Base-by-base conservation (phyloP, 2,329 filamentous ascomycete genomes). In the Ophiosphaerella korrae region DNA sequence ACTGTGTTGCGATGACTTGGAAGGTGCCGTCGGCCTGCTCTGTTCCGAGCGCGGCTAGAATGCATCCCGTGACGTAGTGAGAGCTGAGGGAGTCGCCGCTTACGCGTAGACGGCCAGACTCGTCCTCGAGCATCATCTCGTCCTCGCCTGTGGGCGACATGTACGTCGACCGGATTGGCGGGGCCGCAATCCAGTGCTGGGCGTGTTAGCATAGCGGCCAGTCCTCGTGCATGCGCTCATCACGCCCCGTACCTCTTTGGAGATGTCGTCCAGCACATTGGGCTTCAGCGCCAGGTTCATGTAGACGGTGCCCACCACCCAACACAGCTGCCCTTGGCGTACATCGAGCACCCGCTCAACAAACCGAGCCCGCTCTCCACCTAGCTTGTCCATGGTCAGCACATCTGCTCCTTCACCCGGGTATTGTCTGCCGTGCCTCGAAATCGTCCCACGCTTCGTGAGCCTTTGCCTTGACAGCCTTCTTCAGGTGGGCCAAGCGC, bases 261-360 rank as follows among this genome's bases (percentile, higher is more conserved):
- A 88, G 36, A 99, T 89, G 64, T 99, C 94, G 52, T 97, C 92
- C 31, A 99, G 78, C 71, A 99, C 93, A 68, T 95, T 96, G 1
- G 95, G 94, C 77, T 99, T 99, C 66, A 97, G 75, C 2, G 89
- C 85, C 90, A 99, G 92, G 58, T 97, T 91, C 88, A 97, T 96
- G 73, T 96, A 99, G 29, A 97, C 86, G 0, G 94, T 99, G 13
- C 95, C 94, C 0, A 88, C 83, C 13, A 99, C 89, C 92, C 93
- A 99, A 77, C 93, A 97, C 32, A 97, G 79, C 76, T 97, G 87
- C 57, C 94, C 94, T 77, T 97, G 94, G 53, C 93, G 86, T 44
- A 99, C 94, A 75, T 99, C 93, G 26, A 99, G 82, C 52, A 99
- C 94, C 62, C 94, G 83, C 29, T 97, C 90, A 13, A 95, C 92